These are phyloP conservation scores for Logfia minima DNA, from an alignment of 129 eudicot genomes.

Conservation along the genomic window DNA sequence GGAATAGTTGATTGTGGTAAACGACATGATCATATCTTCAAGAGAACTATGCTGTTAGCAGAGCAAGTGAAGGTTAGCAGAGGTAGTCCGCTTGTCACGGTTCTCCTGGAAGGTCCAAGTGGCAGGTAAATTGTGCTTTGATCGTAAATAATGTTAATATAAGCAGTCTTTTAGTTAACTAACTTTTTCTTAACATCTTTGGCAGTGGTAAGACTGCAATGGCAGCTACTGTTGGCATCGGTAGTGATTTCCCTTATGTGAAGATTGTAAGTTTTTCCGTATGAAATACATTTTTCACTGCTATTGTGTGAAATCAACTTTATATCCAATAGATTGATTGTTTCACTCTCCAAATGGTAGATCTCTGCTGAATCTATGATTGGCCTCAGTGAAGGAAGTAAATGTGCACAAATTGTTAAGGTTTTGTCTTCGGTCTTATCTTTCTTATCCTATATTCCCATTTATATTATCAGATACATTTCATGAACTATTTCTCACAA, in stretches of 20 bases:
- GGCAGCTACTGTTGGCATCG: conserved; percentile 96
- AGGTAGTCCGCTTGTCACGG: conserved; percentile 93
- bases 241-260: conserved; percentile 95
- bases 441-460: neutral
- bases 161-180: neutral
- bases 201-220: conserved; percentile 98
- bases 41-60: conserved; percentile 83
- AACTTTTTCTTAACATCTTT: conserved; percentile 17
- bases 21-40: conserved; percentile 77
- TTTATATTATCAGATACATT: neutral
- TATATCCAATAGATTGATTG: conserved; percentile 6
- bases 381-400: conserved; percentile 94
- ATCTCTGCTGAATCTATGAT: conserved; percentile 99
- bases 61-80: conserved; percentile 94
- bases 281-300: neutral
- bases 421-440: conserved; percentile 33
- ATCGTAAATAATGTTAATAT: conserved; percentile 13
- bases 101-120: conserved; percentile 97
- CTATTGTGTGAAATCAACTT: conserved; percentile 8
- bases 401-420: conserved; percentile 96
- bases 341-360: conserved; percentile 36
- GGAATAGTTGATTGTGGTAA: conserved; percentile 95
- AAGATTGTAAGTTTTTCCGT: conserved; percentile 72
- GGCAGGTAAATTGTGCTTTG: conserved; percentile 64
- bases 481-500: conserved; percentile 28